Percentiles rank a stretch among this genome's conserved stretches.
Conservation (phyloP, 306 rosid genomes). For the Acacia confusa region DNA sequence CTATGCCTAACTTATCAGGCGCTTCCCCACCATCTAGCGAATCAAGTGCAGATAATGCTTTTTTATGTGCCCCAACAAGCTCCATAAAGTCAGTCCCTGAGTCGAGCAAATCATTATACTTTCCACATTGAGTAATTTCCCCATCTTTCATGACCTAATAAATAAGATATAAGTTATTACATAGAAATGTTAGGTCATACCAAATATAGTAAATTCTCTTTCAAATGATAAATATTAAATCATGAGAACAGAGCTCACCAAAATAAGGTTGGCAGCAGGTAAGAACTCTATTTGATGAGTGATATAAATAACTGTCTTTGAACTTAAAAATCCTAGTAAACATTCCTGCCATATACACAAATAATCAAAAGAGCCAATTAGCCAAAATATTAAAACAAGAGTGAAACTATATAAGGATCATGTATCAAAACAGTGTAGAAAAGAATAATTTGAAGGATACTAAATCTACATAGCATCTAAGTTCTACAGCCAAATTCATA, state of each 20-base stretch:
- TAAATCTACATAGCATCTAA: background rate
- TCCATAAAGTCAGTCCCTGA: slow-evolving; percentile 74
- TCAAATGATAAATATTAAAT: background rate
- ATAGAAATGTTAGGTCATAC: background rate
- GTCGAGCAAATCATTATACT: slow-evolving; percentile 59
- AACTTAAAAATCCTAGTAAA: slow-evolving; percentile 55
- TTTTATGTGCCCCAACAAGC: slow-evolving; percentile 83
- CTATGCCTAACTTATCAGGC: slow-evolving; percentile 30
- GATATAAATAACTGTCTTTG: slow-evolving; percentile 68
- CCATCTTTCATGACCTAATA: slow-evolving; percentile 86
- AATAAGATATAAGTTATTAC: background rate
- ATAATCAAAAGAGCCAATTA: background rate
- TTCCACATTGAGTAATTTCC: slow-evolving; percentile 71
- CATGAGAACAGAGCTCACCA: slow-evolving; percentile 42
- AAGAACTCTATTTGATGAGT: slow-evolving; percentile 87
- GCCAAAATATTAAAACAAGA: background rate
- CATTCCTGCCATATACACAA: slow-evolving; percentile 51
- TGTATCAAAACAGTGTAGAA: no score
- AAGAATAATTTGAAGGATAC: background rate
- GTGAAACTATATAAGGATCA: background rate
- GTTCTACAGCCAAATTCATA: background rate
- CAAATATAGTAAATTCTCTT: background rate
- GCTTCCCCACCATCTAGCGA: slow-evolving; percentile 34
- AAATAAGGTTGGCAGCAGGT: slow-evolving; percentile 65
- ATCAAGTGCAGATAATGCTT: slow-evolving; percentile 70